phyloP scores from a whole-genome alignment of 371 early-diverging fungal species.

The Haplosporangium sp. region DNA sequence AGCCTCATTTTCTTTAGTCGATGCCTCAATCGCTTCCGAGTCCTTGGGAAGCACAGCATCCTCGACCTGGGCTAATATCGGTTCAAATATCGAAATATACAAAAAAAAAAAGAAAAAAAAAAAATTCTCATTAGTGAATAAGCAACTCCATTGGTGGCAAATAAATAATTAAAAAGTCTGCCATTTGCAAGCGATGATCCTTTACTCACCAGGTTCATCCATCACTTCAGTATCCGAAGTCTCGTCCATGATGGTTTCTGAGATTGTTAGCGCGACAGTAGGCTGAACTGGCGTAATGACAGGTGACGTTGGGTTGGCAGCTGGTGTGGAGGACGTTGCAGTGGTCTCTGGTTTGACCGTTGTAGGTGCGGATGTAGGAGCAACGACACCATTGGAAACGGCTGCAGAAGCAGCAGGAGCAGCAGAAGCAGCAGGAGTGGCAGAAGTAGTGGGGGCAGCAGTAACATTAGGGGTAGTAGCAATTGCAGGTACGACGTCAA shows the following conservation, averaged over 20 bases:
- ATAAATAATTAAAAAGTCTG: background rate
- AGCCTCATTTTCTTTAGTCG: slow-evolving; percentile 12
- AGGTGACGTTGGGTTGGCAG: slow-evolving; percentile 14
- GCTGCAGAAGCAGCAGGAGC: background rate
- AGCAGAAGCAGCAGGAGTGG: background rate
- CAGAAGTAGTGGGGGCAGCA: background rate
- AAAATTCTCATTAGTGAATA: background rate
- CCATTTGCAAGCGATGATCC: background rate
- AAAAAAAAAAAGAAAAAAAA: too few relatives aligned
- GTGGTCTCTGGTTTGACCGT: background rate
- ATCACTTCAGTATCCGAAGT: slow-evolving; percentile 1
- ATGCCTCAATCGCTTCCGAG: background rate
- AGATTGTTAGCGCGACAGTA: slow-evolving; percentile 3
- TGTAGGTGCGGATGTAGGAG: background rate
- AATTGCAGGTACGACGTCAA: too few relatives aligned
- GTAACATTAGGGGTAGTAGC: background rate
- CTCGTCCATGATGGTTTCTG: slow-evolving; percentile 2
- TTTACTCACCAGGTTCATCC: slow-evolving; percentile 10
- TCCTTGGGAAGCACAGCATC: background rate
- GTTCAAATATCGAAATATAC: too few relatives aligned
- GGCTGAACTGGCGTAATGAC: slow-evolving; percentile 3
- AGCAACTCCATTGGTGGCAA: background rate
- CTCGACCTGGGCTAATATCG: background rate
- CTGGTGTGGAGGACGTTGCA: background rate
- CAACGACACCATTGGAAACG: too few relatives aligned